These are phyloP conservation scores for Phlyctochytrium arcticum DNA, from an alignment of 192 early-diverging fungal genomes.

Conservation along the genomic window DNA sequence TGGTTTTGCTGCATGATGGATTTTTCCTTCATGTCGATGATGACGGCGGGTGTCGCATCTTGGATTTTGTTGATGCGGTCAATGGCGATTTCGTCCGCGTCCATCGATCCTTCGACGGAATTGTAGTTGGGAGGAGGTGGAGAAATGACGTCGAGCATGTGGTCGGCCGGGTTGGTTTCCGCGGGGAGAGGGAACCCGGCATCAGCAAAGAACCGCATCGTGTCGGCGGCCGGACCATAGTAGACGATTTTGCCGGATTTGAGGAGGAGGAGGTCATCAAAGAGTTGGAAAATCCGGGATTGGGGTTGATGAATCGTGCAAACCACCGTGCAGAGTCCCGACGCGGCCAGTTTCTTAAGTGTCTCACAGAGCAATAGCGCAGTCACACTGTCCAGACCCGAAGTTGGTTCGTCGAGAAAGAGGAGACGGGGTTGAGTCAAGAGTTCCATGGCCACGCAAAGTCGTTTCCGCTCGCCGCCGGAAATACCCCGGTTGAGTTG, in stretches of 20 bases:
- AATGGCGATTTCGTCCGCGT: too few relatives aligned
- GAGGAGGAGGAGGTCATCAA: background rate
- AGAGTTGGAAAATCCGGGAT: background rate
- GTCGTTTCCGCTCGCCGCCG: slow-evolving; percentile 77
- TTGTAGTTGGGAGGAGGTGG: too few relatives aligned
- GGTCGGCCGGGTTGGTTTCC: background rate
- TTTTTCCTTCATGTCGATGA: too few relatives aligned
- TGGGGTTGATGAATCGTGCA: slow-evolving; percentile 5
- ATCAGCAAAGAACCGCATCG: background rate
- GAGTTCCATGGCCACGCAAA: slow-evolving; percentile 81
- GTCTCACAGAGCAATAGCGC: background rate
- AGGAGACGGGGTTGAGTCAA: slow-evolving; percentile 76
- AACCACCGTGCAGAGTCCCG: background rate
- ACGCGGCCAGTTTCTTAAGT: background rate
- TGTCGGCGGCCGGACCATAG: background rate
- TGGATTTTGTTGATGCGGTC: too few relatives aligned
- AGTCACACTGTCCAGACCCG: slow-evolving; percentile 70
- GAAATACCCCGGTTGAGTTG: slow-evolving; percentile 76
- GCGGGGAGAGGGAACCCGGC: background rate
- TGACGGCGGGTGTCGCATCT: too few relatives aligned
- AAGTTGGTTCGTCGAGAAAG: slow-evolving; percentile 87
- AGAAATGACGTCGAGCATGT: background rate
- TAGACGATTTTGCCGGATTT: background rate
- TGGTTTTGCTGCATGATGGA: too few relatives aligned
- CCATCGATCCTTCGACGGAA: too few relatives aligned